Percentiles rank a stretch among this genome's conserved stretches.
Conservation (phyloP, 306 rosid genomes). For the Phaseolus lunatus region DNA sequence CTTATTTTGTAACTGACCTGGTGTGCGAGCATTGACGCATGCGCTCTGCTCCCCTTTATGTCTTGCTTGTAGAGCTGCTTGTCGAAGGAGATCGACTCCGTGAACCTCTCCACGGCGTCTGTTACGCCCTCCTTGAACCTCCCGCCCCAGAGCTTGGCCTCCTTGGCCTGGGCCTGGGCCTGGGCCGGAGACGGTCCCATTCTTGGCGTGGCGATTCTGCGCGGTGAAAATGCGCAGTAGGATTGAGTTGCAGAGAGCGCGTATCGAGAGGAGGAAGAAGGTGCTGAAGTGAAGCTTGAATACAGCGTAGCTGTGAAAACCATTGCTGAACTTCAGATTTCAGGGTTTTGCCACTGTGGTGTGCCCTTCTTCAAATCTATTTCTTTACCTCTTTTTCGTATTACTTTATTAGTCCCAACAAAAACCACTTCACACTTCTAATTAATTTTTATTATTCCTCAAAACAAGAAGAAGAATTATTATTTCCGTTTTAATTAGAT, state of each 20-base stretch:
- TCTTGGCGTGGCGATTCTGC: slow-evolving; percentile 23
- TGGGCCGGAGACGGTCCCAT: slow-evolving; percentile 35
- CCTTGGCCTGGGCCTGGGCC: slow-evolving; percentile 56
- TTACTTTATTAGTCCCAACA: too few relatives aligned
- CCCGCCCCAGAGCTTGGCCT: slow-evolving; percentile 97
- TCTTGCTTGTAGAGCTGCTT: slow-evolving; percentile 87
- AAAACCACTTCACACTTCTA: too few relatives aligned
- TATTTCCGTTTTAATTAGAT: too few relatives aligned
- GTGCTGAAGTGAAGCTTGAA: slow-evolving; percentile 30
- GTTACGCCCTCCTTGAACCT: slow-evolving; percentile 89
- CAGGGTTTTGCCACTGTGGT: slow-evolving; percentile 31
- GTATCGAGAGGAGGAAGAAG: slow-evolving; percentile 23
- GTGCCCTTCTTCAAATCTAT: neutral
- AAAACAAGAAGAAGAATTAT: too few relatives aligned
- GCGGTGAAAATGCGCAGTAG: slow-evolving; percentile 21
- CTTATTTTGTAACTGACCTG: slow-evolving; percentile 55
- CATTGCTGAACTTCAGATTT: slow-evolving; percentile 38
- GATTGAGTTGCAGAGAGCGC: neutral
- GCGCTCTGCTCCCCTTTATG: slow-evolving; percentile 87
- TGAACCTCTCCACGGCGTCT: slow-evolving; percentile 86
- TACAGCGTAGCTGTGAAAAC: neutral
- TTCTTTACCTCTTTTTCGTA: too few relatives aligned
- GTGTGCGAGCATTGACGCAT: slow-evolving; percentile 91
- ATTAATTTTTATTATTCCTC: too few relatives aligned
- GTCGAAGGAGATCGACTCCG: slow-evolving; percentile 92